These are phyloP conservation scores for Clonostachys solani DNA, from an alignment of 2,329 filamentous ascomycete species.

Conservation along the genomic window DNA sequence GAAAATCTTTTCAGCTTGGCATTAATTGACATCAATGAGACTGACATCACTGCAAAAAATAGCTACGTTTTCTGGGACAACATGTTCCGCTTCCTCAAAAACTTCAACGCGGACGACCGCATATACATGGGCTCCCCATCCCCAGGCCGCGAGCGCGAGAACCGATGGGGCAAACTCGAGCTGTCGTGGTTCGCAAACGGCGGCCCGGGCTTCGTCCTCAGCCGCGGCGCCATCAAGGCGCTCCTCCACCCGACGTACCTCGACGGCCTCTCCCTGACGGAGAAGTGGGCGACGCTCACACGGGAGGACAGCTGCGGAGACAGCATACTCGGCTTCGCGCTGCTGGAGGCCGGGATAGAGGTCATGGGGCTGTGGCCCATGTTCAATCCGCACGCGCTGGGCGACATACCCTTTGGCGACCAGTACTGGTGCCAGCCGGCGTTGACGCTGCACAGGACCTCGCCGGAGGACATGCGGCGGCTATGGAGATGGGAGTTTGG, in stretches of 20 bases:
- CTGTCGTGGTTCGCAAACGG: conserved; percentile 42
- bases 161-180: conserved; percentile 14
- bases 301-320: conserved; percentile 48
- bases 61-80: conserved; percentile 27
- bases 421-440: conserved; percentile 46
- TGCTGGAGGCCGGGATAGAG: conserved; percentile 36
- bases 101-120: conserved; percentile 35
- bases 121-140: conserved; percentile 46
- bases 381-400: conserved; percentile 44
- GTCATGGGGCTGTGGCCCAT: conserved; percentile 43
- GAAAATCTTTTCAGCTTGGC: no score
- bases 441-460: conserved; percentile 42
- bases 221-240: conserved; percentile 35
- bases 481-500: conserved; percentile 41
- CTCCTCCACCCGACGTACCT: conserved; percentile 30
- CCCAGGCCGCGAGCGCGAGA: conserved; percentile 24
- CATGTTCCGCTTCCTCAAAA: conserved; percentile 42
- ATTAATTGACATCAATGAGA: no score
- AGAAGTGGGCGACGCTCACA: conserved; percentile 33
- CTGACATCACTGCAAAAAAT: no score
- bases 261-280: conserved; percentile 26
- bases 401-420: conserved; percentile 40
- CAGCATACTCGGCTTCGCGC: conserved; percentile 41
- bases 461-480: conserved; percentile 38
- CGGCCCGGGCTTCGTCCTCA: conserved; percentile 41